Evolutionary conservation across 2,329 filamentous ascomycete genomes (phyloP).

Genomic region (Fusarium continuum): DNA sequence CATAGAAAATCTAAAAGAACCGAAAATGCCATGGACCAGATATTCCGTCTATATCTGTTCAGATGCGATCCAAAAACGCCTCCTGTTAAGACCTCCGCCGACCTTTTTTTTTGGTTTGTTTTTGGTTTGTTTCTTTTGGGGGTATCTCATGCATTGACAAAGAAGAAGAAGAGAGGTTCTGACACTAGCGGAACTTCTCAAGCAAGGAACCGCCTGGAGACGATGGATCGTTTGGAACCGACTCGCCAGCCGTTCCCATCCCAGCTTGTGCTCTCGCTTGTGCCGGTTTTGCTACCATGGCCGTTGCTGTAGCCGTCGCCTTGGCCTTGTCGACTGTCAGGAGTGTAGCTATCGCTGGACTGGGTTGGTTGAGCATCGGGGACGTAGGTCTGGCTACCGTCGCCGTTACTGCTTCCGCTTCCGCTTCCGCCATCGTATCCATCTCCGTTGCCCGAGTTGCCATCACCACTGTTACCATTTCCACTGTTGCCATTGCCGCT

Average conservation of each 20-base stretch:
- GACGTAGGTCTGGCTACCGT: background rate
- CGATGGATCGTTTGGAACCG: slow-evolving; percentile 23
- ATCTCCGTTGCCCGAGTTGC: background rate
- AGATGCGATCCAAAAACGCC: slow-evolving; percentile 19
- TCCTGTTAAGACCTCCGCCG: slow-evolving; percentile 2
- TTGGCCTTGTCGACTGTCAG: slow-evolving; percentile 1
- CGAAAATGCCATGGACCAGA: slow-evolving; percentile 15
- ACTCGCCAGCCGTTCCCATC: slow-evolving; percentile 13
- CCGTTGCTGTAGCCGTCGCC: background rate
- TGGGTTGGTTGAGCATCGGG: background rate
- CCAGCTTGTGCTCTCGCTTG: slow-evolving; percentile 8
- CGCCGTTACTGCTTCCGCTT: background rate
- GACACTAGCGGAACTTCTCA: too few relatives aligned
- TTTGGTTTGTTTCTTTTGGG: background rate
- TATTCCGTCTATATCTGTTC: slow-evolving; percentile 1
- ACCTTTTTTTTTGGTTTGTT: slow-evolving; percentile 1
- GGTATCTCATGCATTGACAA: slow-evolving; percentile 23
- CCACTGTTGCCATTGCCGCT: background rate
- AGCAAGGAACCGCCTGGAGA: slow-evolving; percentile 29
- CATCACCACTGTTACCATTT: background rate
- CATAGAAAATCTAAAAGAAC: slow-evolving; percentile 15
- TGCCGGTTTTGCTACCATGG: background rate
- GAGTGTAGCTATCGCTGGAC: background rate
- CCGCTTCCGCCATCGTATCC: background rate
- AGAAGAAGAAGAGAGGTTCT: background rate